Evolutionary conservation across 306 rosid species (phyloP).

Genomic region (Fragaria ananassa): DNA sequence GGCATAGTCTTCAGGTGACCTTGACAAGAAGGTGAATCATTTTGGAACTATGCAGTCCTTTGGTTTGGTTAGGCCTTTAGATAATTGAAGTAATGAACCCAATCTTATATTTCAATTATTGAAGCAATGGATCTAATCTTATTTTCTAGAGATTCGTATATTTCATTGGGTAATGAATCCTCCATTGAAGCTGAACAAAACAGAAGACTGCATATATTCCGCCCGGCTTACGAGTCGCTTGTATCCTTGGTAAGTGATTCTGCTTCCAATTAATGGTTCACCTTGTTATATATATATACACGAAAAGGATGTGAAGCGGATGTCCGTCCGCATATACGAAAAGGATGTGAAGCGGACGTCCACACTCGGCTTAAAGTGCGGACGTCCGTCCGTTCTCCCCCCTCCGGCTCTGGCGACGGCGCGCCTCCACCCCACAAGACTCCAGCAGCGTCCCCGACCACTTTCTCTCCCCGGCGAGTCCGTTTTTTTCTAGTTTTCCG

Average conservation of each 20-base stretch:
- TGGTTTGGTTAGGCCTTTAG: conserved; percentile 20
- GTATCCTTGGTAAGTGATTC: conserved; percentile 79
- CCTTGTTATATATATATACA: not conserved
- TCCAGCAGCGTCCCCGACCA: too few species aligned
- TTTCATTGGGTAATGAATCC: conserved; percentile 61
- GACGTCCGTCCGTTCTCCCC: too few species aligned
- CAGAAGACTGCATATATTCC: conserved; percentile 74
- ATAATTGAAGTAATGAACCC: conserved; percentile 11
- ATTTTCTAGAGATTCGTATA: conserved; percentile 66
- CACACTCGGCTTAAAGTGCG: too few species aligned
- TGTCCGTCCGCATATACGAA: too few species aligned
- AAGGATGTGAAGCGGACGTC: too few species aligned
- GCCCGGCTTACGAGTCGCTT: conserved; percentile 92
- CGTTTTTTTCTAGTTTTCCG: too few species aligned
- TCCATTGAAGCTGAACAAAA: conserved; percentile 86
- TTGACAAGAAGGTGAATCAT: conserved; percentile 70
- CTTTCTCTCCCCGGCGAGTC: too few species aligned
- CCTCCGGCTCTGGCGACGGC: too few species aligned
- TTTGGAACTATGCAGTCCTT: conserved; percentile 11
- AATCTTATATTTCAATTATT: conserved; percentile 28
- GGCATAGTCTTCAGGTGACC: conserved; percentile 95
- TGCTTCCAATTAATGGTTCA: not conserved
- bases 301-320: too few species aligned
- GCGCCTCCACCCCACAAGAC: too few species aligned
- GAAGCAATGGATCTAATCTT: conserved; percentile 23